A percentile compares a stretch with the other conserved stretches of the same genome.
These are phyloP conservation scores for Metschnikowia lochheadii DNA, from an alignment of 805 yeast species.

Conservation along the genomic window DNA sequence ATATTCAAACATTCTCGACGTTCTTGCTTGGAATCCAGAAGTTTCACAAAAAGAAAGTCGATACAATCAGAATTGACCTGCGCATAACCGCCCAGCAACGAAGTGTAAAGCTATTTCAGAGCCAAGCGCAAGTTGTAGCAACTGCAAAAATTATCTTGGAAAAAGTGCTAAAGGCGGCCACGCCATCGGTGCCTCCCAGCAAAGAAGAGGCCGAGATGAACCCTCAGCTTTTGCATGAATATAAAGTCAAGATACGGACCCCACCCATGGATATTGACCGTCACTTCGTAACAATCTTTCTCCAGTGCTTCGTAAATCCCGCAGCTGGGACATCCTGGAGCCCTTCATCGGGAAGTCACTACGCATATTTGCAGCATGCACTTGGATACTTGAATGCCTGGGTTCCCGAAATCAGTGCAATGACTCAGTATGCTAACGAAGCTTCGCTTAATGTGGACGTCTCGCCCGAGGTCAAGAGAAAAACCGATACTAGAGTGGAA, in stretches of 20 bases:
- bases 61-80: constrained; percentile 12
- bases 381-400: constrained; percentile 29
- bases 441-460: not conserved
- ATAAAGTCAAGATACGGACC: constrained; percentile 11
- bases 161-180: constrained; percentile 26
- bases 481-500: constrained; percentile 9
- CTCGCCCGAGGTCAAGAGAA: constrained; percentile 4
- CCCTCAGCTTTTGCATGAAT: constrained; percentile 19
- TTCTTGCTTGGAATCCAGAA: constrained; percentile 33
- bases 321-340: constrained; percentile 25
- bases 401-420: constrained; percentile 30
- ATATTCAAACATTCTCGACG: constrained; percentile 37
- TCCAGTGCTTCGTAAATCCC: constrained; percentile 26
- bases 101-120: constrained; percentile 21
- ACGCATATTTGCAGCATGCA: constrained; percentile 27
- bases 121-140: constrained; percentile 25
- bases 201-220: constrained; percentile 21
- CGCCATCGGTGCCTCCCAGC: constrained; percentile 34
- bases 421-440: constrained; percentile 6
- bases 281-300: constrained; percentile 28
- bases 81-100: constrained; percentile 19
- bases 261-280: constrained; percentile 27
- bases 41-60: constrained; percentile 16
- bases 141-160: constrained; percentile 27
- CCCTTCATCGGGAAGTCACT: constrained; percentile 25